These are phyloP conservation scores for Thinopyrum elongatum DNA, from an alignment of 176 grass and related monocot species.

Conservation along the genomic window DNA sequence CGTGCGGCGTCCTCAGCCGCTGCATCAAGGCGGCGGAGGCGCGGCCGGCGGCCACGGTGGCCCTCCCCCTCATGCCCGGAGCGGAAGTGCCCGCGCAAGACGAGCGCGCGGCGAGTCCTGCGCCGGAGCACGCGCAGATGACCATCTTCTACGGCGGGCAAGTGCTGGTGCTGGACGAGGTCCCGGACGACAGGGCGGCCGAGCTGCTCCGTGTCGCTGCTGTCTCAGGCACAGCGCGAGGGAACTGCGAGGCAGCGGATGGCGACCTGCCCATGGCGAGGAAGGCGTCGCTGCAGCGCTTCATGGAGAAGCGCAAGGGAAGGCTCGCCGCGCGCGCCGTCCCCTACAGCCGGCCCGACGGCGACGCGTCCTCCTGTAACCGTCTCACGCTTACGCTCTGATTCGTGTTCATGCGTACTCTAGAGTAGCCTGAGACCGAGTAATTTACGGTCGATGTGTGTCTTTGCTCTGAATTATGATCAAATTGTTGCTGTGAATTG, in stretches of 20 bases:
- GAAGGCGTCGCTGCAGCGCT: conserved; percentile 62
- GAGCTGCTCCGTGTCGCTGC: conserved; percentile 39
- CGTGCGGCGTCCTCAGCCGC: too few relatives aligned
- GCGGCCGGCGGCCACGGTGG: neutral
- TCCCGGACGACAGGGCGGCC: neutral
- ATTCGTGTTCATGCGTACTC: neutral
- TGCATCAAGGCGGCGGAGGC: too few relatives aligned
- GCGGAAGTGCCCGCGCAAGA: neutral
- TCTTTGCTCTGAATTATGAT: neutral
- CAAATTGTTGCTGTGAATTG: neutral
- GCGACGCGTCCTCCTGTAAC: neutral
- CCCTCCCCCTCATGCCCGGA: conserved; percentile 20
- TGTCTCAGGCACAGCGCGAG: neutral
- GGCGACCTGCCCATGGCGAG: conserved; percentile 55
- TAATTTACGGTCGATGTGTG: neutral
- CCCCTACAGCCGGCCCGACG: conserved; percentile 29
- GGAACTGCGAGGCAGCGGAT: neutral
- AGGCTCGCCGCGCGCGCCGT: neutral
- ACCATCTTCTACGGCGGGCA: conserved; percentile 64
- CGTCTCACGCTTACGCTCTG: conserved; percentile 15
- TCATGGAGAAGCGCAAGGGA: conserved; percentile 67
- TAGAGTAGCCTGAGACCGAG: neutral
- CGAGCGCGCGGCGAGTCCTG: neutral
- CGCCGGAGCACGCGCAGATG: neutral
- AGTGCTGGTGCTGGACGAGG: conserved; percentile 13